Evolutionary conservation across 2,329 filamentous ascomycete species (phyloP).

Genomic region (Coniochaeta prunicola): DNA sequence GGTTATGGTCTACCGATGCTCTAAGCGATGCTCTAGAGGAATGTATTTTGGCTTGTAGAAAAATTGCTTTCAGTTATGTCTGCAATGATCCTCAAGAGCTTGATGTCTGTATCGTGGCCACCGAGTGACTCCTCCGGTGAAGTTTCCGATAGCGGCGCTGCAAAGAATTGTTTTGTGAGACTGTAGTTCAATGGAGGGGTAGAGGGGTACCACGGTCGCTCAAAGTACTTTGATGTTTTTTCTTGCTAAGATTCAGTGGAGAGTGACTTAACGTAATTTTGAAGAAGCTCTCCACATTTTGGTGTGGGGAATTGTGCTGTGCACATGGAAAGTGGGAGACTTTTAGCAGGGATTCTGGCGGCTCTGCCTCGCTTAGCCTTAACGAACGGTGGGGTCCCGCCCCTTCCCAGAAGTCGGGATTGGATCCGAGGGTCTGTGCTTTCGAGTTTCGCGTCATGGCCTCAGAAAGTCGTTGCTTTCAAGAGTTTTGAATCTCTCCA

Average conservation of each 20-base stretch:
- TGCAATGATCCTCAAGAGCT: too few species aligned
- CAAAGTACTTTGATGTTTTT: not conserved
- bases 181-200: not conserved
- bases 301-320: not conserved
- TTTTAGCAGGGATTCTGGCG: not conserved
- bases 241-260: not conserved
- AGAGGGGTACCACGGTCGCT: not conserved
- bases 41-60: too few species aligned
- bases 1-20: too few species aligned
- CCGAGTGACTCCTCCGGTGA: not conserved
- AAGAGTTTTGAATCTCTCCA: too few species aligned
- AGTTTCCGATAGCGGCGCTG: not conserved
- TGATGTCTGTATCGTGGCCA: too few species aligned
- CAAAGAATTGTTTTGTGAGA: not conserved
- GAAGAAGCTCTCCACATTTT: not conserved
- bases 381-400: not conserved
- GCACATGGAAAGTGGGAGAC: not conserved
- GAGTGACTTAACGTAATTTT: not conserved
- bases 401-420: not conserved
- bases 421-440: not conserved
- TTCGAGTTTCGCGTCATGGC: not conserved
- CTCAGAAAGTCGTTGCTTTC: too few species aligned
- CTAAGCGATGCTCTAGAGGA: too few species aligned
- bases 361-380: constrained; percentile 1
- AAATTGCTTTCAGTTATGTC: too few species aligned